phyloP scores from a whole-genome alignment of 129 eudicot genomes.

The Silybum marianum region DNA sequence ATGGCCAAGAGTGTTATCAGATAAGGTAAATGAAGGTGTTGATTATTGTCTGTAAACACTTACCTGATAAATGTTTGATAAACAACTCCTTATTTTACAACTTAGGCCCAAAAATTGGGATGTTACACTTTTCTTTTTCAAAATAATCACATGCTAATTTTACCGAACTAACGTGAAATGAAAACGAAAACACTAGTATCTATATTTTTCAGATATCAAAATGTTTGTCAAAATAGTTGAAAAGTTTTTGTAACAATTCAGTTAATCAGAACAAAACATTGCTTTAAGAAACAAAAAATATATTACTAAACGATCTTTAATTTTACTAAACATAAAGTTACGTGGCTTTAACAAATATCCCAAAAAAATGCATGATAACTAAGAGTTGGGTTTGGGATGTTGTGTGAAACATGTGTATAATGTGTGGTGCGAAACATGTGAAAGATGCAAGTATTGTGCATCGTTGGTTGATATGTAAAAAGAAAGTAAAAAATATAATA shows the following conservation, averaged over 20 bases:
- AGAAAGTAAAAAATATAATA: background rate
- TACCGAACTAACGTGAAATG: background rate
- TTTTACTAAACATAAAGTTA: too few relatives aligned
- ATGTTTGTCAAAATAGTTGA: background rate
- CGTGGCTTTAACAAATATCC: background rate
- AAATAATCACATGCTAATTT: background rate
- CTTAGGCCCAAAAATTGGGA: background rate
- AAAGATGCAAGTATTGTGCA: background rate
- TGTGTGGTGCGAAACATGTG: constrained; percentile 2
- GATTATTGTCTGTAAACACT: too few relatives aligned
- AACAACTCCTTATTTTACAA: too few relatives aligned
- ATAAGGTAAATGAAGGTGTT: too few relatives aligned
- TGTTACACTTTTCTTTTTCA: background rate
- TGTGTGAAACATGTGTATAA: background rate
- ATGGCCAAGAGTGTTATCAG: too few relatives aligned
- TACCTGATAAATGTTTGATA: too few relatives aligned
- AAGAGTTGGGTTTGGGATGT: background rate
- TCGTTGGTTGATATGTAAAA: background rate
- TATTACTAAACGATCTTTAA: too few relatives aligned
- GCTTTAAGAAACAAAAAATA: background rate
- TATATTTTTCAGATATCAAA: background rate
- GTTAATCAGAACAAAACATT: background rate
- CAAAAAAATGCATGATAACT: background rate
- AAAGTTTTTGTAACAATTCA: background rate
- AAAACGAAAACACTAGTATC: background rate